Conservation (phyloP, 345 rosid genomes). For the Salix suchowensis region DNA sequence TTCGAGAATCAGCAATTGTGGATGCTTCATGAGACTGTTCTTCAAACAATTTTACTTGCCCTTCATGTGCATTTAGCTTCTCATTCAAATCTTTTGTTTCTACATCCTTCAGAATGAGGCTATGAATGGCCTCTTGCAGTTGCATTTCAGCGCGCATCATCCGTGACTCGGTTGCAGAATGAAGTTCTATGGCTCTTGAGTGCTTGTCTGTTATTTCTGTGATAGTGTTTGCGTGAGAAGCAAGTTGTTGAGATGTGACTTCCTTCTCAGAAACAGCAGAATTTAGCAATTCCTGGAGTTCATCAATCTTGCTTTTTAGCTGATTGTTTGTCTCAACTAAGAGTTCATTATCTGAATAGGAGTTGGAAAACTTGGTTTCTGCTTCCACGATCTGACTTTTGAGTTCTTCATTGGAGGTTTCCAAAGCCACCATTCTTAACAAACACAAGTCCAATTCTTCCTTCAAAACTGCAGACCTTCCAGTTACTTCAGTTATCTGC, state of each 20-base stretch:
- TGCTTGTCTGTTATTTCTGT: constrained; percentile 54
- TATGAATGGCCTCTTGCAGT: constrained; percentile 53
- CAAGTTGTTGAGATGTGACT: constrained; percentile 42
- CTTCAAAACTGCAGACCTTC: constrained; percentile 51
- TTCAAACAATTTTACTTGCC: constrained; percentile 48
- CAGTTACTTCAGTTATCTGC: constrained; percentile 54
- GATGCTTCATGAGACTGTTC: constrained; percentile 57
- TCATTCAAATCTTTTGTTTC: constrained; percentile 57
- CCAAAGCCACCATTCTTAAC: constrained; percentile 51
- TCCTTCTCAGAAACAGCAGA: constrained; percentile 69
- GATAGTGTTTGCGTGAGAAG: constrained; percentile 41
- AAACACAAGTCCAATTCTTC: constrained; percentile 63
- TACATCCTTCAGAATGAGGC: constrained; percentile 44
- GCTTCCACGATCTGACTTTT: constrained; percentile 49
- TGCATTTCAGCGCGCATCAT: constrained; percentile 35
- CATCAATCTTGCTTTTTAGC: constrained; percentile 68
- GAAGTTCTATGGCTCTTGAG: constrained; percentile 48
- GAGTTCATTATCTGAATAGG: constrained; percentile 59
- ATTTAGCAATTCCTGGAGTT: constrained; percentile 62
- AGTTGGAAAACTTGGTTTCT: constrained; percentile 52
- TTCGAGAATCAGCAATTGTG: constrained; percentile 43
- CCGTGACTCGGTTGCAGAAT: constrained; percentile 42
- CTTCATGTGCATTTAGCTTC: constrained; percentile 52
- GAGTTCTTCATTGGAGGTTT: constrained; percentile 57
- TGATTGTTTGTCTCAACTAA: constrained; percentile 71